Evolutionary conservation across 164 flowering plant genomes (phyloP), one percentile per base, ranked within the genome.

Genomic region (Cinnamomum micranthum): DNA sequence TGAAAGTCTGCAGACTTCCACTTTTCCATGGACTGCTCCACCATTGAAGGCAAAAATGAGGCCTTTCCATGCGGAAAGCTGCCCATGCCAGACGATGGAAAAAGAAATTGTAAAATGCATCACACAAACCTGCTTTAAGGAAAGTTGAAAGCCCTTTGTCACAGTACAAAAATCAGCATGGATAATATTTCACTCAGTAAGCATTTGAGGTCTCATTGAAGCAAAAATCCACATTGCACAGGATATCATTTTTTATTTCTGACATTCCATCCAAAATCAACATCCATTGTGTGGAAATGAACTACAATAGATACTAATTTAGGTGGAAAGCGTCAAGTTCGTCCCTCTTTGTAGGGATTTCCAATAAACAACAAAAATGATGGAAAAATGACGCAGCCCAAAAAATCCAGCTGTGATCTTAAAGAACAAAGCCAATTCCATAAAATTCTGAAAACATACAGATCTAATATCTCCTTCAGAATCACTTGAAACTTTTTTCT

Each of bases 181-280:
- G 2, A 55, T 55, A 19, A 19, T 55, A 55, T 14, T 55, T 19
- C 6, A 19, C 15, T 35, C 47, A 7, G 47, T 35, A 35, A 35
- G 20, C 60, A 55, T 55, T 55, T 14, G 60, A 55, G 6, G 20
- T 35, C 47, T 35, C 47, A 55, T 19, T 55, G n/a, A 17, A 55
- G 47, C 47, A 35, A 55, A 55, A 5, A 55, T 1, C 60, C 19
- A 55, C 60, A 55, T 19, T 55, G 60, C 1, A 19, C 60, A 17
- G 60, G 60, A 55, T 14, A 55, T 14, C 20, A 19, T 55, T 14
- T 52, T 55, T 35, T 35, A 35, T 35, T 55, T 55, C 60, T 55
- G 60, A 35, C 12, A 64, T 64, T 64, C 27, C 63, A 59, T 59
- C 12, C 66, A 64, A 12, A 64, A 64, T 64, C 66, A 64, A 64